Evolutionary conservation across 495 filamentous ascomycete genomes (phyloP).

Genomic region (Apodospora peruviana): DNA sequence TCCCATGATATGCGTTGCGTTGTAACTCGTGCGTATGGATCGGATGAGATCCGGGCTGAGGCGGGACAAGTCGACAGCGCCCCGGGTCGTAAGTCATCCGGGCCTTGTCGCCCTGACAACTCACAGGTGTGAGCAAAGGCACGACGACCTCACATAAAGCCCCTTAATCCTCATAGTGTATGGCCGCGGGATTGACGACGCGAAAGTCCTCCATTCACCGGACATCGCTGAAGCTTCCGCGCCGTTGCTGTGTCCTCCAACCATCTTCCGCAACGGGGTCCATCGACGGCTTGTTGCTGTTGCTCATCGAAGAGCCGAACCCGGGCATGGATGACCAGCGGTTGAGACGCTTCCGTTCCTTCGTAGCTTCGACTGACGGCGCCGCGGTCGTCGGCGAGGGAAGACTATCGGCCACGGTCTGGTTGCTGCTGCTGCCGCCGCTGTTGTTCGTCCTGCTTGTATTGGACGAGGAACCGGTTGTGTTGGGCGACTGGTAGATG

Average conservation of each 20-base stretch:
- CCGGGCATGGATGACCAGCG: slow-evolving; percentile 44
- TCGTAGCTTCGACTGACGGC: slow-evolving; percentile 1
- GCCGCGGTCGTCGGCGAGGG: slow-evolving; percentile 1
- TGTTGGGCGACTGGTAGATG: slow-evolving; percentile 55
- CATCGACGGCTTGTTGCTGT: neutral
- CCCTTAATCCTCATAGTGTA: too few species aligned
- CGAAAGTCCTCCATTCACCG: too few species aligned
- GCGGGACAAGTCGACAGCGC: too few species aligned
- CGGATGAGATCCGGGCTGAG: too few species aligned
- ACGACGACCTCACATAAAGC: too few species aligned
- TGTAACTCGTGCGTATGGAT: too few species aligned
- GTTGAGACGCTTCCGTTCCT: slow-evolving; percentile 33
- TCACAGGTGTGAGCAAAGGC: too few species aligned
- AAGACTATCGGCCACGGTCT: neutral
- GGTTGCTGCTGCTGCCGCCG: slow-evolving; percentile 8
- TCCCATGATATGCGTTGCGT: too few species aligned
- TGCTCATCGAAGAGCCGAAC: slow-evolving; percentile 24
- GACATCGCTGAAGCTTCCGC: neutral
- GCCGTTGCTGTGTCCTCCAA: neutral
- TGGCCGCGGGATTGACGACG: too few species aligned
- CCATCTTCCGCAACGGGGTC: neutral
- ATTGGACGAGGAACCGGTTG: slow-evolving; percentile 42
- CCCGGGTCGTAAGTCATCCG: too few species aligned
- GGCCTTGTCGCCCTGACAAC: too few species aligned
- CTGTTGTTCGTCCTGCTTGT: slow-evolving; percentile 26